A percentile compares a stretch with the other conserved stretches of the same genome.
Conservation (phyloP, 2,329 filamentous ascomycete species). For the Neonectria coccinea region DNA sequence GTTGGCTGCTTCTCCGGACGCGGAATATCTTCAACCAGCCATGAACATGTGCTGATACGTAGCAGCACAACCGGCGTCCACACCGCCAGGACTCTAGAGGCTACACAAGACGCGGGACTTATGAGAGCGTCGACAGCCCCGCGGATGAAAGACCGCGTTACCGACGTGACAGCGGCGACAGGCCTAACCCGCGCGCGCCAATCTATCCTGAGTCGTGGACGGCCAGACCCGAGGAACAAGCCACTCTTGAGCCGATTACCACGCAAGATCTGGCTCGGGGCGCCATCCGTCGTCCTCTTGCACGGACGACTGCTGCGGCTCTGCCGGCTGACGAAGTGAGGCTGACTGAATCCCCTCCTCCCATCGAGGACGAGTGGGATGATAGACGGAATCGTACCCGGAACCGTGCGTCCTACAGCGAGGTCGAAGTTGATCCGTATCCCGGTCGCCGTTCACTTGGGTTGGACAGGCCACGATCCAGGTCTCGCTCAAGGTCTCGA, state of each 20-base stretch:
- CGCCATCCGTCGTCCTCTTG: background rate
- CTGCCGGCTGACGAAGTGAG: constrained; percentile 8
- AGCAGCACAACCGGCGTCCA: constrained; percentile 25
- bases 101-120: constrained; percentile 24
- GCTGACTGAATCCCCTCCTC: constrained; percentile 35
- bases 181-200: background rate
- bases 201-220: background rate
- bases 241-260: constrained; percentile 15
- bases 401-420: constrained; percentile 8
- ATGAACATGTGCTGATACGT: constrained; percentile 17
- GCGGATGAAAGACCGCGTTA: constrained; percentile 6
- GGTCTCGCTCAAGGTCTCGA: constrained; percentile 15
- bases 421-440: background rate
- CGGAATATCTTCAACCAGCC: background rate
- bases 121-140: constrained; percentile 17
- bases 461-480: background rate
- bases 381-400: background rate
- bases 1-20: constrained; percentile 17
- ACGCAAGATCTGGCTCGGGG: background rate
- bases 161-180: constrained; percentile 20
- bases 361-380: constrained; percentile 28
- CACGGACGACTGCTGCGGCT: background rate
- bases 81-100: constrained; percentile 17
- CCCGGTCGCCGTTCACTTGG: background rate
- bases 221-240: constrained; percentile 7